Percentiles rank a stretch among this genome's conserved stretches.
Evolutionary conservation across 108 stramenopile genomes (phyloP).

Genomic region (Chaetoceros muelleri): DNA sequence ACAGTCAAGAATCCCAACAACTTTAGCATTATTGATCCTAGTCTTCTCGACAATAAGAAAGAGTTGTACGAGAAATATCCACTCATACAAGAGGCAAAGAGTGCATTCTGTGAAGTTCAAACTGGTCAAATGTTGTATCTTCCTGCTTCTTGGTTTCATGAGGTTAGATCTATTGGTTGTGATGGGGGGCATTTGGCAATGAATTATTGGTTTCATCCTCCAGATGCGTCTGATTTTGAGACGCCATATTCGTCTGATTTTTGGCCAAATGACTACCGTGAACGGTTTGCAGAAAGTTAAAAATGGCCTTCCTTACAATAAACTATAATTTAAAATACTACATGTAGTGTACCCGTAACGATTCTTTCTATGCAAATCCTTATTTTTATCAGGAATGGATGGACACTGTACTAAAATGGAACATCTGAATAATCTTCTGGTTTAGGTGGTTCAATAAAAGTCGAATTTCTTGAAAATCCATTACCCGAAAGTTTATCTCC

Average conservation of each 20-base stretch:
- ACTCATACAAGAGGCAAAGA: conserved; percentile 13
- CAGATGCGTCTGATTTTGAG: conserved; percentile 46
- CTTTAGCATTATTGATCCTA: conserved; percentile 18
- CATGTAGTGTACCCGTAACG: too few species aligned
- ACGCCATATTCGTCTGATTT: conserved; percentile 51
- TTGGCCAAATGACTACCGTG: conserved; percentile 31
- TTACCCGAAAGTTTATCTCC: too few species aligned
- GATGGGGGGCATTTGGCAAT: conserved; percentile 67
- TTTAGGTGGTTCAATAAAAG: too few species aligned
- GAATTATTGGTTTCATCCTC: conserved; percentile 98
- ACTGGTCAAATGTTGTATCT: conserved; percentile 88
- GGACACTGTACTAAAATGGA: conserved; percentile 38
- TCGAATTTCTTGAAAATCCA: too few species aligned
- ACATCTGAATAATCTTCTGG: conserved; percentile 48
- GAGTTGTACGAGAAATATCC: conserved; percentile 16
- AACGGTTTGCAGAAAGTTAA: neutral
- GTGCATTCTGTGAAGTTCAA: conserved; percentile 33
- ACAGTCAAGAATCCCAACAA: conserved; percentile 34
- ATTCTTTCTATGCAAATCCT: too few species aligned
- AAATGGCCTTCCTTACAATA: too few species aligned
- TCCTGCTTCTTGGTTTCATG: conserved; percentile 96
- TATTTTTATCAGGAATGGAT: too few species aligned
- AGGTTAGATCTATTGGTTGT: conserved; percentile 56
- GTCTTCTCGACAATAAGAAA: conserved; percentile 17
- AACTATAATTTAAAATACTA: too few species aligned